Conservation (phyloP, 2,329 filamentous ascomycete species). For the Coniella lustricola region DNA sequence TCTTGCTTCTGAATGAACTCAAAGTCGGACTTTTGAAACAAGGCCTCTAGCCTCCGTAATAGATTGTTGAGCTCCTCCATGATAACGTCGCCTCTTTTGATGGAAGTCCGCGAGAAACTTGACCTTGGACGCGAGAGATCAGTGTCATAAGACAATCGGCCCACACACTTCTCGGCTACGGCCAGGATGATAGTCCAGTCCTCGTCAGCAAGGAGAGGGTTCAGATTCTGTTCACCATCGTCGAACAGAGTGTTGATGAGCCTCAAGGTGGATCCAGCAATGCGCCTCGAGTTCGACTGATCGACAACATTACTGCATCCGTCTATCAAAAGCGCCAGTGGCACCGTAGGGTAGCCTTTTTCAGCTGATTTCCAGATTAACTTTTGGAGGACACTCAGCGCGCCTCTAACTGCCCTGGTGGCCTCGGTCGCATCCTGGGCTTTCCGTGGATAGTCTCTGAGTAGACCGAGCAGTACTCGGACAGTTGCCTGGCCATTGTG, state of each 20-base stretch:
- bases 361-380: constrained; percentile 53
- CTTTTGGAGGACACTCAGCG: constrained; percentile 56
- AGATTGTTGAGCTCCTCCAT: constrained; percentile 37
- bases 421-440: constrained; percentile 43
- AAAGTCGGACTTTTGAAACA: constrained; percentile 37
- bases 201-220: constrained; percentile 53
- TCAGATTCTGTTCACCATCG: constrained; percentile 44
- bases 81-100: constrained; percentile 30
- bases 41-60: constrained; percentile 41
- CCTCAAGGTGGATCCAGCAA: constrained; percentile 39
- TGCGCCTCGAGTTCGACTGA: constrained; percentile 34
- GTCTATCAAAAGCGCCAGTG: constrained; percentile 51
- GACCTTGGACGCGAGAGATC: constrained; percentile 1
- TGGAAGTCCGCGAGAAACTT: constrained; percentile 21
- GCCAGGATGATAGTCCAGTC: constrained; percentile 58
- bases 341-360: constrained; percentile 53
- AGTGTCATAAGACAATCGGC: constrained; percentile 1
- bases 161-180: constrained; percentile 48
- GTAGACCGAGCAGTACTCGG: constrained; percentile 55
- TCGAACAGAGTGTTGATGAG: constrained; percentile 51
- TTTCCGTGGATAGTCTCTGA: constrained; percentile 41
- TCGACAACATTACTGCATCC: constrained; percentile 47
- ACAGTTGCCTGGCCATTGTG: constrained; percentile 67
- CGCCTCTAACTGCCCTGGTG: constrained; percentile 53
- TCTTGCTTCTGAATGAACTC: constrained; percentile 59